Conservation (phyloP, 306 rosid genomes). For the Dalbergia oliveri region DNA sequence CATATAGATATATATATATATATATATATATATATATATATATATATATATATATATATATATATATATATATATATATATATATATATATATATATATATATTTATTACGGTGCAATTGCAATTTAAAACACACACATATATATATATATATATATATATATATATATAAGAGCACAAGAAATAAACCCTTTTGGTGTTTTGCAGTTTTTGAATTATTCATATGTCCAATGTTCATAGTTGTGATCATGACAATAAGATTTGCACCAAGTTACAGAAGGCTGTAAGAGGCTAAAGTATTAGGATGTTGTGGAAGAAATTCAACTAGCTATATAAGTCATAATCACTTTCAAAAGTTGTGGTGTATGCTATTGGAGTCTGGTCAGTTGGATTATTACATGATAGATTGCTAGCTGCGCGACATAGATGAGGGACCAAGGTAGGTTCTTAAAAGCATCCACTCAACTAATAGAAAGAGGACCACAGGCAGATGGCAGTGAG, state of each 20-base stretch:
- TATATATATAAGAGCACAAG: no score
- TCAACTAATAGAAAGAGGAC: slow-evolving; percentile 56
- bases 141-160: no score
- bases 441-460: slow-evolving; percentile 90
- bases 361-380: slow-evolving; percentile 54
- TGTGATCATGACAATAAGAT: no score
- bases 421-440: slow-evolving; percentile 82
- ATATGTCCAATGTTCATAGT: background rate
- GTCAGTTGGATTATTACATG: slow-evolving; percentile 46
- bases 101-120: no score
- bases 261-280: background rate
- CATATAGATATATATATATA: no score
- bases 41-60: no score
- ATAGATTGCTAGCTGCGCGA: slow-evolving; percentile 50
- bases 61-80: no score
- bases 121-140: no score
- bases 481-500: slow-evolving; percentile 75
- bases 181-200: background rate
- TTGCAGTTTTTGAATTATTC: background rate
- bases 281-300: background rate
- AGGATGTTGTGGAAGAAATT: slow-evolving; percentile 36
- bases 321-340: slow-evolving; percentile 35
- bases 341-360: slow-evolving; percentile 58
- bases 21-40: no score
- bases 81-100: no score